Evolutionary conservation across 1,284 basidiomycete species (phyloP), one percentile per base, ranked within the genome.

Genomic region (Tranzscheliella williamsii): DNA sequence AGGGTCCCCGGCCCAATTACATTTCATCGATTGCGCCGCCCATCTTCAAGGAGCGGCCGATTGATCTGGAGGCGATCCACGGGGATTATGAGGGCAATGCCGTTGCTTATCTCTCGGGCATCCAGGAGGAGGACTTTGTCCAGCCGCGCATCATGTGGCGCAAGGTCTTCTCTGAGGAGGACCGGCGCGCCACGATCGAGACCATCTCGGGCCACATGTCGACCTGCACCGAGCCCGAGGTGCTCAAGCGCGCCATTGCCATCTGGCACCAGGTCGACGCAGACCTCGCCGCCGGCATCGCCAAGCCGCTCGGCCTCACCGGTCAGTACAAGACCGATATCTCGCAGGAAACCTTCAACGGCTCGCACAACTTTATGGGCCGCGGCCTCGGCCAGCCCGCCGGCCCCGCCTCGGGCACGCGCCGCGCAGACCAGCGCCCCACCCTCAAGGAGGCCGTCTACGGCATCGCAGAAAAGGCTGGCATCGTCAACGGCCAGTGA

Each of bases 101-200:
- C 18, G 39, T 67, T 17, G 52, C 67, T 57, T 87, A 91, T 78
- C 81, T 94, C 63, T 85, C 83, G 71, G 85, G 86, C 76, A 82
- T 60, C 85, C 89, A 71, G 24, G 50, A 52, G 39, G 42, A 47
- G 12, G 91, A 95, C 83, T 95, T 95, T 73, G 88, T 90, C 80
- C 90, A 92, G 74, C 90, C 92, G 6, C 85, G 90, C 50, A 85
- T 82, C 13, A 81, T 95, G 35, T 94, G 86, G 84, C 74, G 79
- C 57, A 86, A 85, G 70, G 91, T 93, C 20, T 87, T 90, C 81
- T 83, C 82, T 56, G 86, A 90, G 22, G 27, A 51, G 24, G 62
- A 60, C 11, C 39, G 63, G 4, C 26, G 60, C 23, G 33, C 41
- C 26, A 51, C 54, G 13, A 57, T 66, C 21, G 34, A 38, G 8